These are phyloP conservation scores for Entomortierella beljakovae DNA, from an alignment of 192 early-diverging fungal genomes.

Conservation along the genomic window DNA sequence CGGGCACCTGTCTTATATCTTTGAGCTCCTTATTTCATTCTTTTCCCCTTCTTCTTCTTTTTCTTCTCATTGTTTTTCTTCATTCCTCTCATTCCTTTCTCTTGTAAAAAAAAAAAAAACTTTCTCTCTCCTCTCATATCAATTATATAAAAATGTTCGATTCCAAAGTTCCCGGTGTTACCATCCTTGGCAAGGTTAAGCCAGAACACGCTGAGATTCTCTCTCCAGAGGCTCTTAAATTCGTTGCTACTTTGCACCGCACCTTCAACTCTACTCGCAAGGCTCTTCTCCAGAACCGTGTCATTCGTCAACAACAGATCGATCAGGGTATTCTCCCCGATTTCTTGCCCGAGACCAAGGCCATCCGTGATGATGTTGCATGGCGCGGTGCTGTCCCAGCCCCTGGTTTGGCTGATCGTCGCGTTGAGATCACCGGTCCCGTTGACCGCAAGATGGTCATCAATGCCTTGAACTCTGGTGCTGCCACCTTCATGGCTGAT, in stretches of 20 bases:
- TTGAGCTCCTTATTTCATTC: background rate
- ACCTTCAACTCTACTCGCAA: slow-evolving; percentile 93
- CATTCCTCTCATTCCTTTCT: background rate
- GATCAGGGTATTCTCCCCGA: slow-evolving; percentile 89
- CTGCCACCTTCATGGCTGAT: slow-evolving; percentile 97
- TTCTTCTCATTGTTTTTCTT: background rate
- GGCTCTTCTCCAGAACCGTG: slow-evolving; percentile 84
- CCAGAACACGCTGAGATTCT: slow-evolving; percentile 81
- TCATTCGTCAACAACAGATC: slow-evolving; percentile 81
- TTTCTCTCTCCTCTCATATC: background rate
- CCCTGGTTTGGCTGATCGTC: slow-evolving; percentile 90
- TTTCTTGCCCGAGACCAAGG: slow-evolving; percentile 94
- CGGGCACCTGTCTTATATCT: background rate
- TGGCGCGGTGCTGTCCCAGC: slow-evolving; percentile 96
- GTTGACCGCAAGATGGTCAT: slow-evolving; percentile 99
- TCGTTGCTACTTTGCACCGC: slow-evolving; percentile 91
- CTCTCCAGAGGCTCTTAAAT: slow-evolving; percentile 81
- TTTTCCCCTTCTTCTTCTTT: slow-evolving; percentile 4
- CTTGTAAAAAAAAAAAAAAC: background rate
- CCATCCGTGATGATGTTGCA: slow-evolving; percentile 89
- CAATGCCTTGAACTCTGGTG: slow-evolving; percentile 96
- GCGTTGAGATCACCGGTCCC: slow-evolving; percentile 98
- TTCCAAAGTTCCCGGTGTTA: slow-evolving; percentile 75
- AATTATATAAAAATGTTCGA: slow-evolving; percentile 34
- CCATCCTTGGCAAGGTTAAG: slow-evolving; percentile 75